Percentiles rank a stretch among this genome's conserved stretches.
These are phyloP conservation scores for Omphalotus guepiniiformis DNA, from an alignment of 768 basidiomycete species.

Conservation along the genomic window DNA sequence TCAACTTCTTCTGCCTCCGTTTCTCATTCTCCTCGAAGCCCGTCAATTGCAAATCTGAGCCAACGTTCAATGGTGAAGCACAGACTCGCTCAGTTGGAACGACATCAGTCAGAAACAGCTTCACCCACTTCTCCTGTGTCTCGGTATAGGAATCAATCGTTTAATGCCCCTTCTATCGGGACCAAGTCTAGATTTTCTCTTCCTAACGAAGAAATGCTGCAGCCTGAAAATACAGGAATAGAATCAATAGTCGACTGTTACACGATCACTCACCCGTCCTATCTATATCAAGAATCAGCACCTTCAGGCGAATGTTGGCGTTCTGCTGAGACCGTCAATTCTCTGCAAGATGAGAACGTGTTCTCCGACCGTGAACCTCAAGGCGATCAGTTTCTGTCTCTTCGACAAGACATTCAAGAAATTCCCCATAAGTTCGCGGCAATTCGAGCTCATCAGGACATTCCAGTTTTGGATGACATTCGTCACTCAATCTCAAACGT, in stretches of 20 bases:
- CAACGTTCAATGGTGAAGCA: slow-evolving; percentile 62
- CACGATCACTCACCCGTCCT: too few species aligned
- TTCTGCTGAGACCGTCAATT: too few species aligned
- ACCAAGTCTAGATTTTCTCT: too few species aligned
- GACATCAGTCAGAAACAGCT: slow-evolving; percentile 10
- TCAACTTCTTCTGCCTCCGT: slow-evolving; percentile 2
- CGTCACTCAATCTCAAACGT: background rate
- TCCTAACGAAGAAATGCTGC: background rate
- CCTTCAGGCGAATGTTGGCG: too few species aligned
- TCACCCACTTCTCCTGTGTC: background rate
- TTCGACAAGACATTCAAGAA: too few species aligned
- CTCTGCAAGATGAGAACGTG: too few species aligned
- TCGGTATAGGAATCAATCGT: background rate
- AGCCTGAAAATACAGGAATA: slow-evolving; percentile 2
- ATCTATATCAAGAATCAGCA: too few species aligned
- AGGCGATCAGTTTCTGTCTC: too few species aligned
- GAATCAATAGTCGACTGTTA: slow-evolving; percentile 11
- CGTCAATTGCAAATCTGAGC: slow-evolving; percentile 60
- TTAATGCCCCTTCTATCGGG: background rate
- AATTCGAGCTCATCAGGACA: too few species aligned
- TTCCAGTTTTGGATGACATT: slow-evolving; percentile 1
- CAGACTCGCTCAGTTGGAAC: slow-evolving; percentile 59
- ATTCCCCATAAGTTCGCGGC: too few species aligned
- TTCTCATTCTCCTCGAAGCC: slow-evolving; percentile 21
- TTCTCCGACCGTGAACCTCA: too few species aligned